Percentiles rank a stretch among this genome's conserved stretches.
Conservation (phyloP, 345 rosid species). For the Luvunga scandens region DNA sequence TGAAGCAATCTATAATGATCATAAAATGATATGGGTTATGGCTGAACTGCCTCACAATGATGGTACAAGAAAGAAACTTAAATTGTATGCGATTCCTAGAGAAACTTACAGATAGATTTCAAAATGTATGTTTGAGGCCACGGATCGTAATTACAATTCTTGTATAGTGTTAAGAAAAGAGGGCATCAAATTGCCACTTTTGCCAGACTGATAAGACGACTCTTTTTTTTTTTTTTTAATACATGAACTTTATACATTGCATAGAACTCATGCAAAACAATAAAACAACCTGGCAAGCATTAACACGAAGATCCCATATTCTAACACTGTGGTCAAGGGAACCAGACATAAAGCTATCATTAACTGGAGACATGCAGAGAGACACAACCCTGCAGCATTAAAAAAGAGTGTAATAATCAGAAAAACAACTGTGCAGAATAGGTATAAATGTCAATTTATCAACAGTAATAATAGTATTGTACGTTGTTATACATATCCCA, state of each 20-base stretch:
- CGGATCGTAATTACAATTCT: background rate
- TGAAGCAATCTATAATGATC: background rate
- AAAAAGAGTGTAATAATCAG: conserved; percentile 10
- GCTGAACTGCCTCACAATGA: background rate
- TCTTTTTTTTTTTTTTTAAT: too few species aligned
- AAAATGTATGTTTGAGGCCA: background rate
- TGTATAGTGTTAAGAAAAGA: background rate
- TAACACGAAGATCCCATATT: conserved; percentile 99
- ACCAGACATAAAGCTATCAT: conserved; percentile 99
- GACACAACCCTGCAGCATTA: conserved; percentile 73
- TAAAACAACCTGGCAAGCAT: conserved; percentile 93
- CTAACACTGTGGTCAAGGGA: conserved; percentile 90
- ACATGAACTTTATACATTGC: too few species aligned
- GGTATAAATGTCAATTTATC: background rate
- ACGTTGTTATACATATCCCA: background rate
- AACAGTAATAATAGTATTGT: background rate
- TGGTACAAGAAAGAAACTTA: background rate
- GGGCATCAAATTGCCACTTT: background rate
- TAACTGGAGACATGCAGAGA: conserved; percentile 94
- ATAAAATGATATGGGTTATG: background rate
- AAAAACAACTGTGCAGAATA: background rate
- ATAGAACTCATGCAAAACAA: conserved; percentile 1
- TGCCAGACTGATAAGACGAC: background rate
- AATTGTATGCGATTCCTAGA: background rate
- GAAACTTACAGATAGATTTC: background rate